These are phyloP conservation scores for Ganoderma multipileum DNA, from an alignment of 1,284 basidiomycete species.

Conservation along the genomic window DNA sequence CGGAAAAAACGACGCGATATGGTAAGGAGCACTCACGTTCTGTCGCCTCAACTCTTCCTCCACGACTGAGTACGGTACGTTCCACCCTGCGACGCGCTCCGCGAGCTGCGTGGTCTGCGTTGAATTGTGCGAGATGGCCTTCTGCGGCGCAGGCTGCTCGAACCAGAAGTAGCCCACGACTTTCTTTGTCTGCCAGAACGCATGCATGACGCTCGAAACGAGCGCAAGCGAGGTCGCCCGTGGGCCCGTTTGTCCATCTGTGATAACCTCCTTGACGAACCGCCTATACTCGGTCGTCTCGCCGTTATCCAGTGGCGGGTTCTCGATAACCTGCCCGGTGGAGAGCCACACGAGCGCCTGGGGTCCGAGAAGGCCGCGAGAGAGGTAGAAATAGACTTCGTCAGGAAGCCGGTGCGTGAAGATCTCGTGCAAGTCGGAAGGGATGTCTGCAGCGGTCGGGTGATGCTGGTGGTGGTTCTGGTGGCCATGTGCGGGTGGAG, in stretches of 20 bases:
- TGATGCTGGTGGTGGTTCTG: conserved; percentile 67
- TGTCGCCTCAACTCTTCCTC: conserved; percentile 96
- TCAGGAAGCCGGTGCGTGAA: conserved; percentile 96
- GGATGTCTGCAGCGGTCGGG: conserved; percentile 87
- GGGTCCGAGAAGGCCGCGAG: conserved; percentile 88
- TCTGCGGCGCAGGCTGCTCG: conserved; percentile 57
- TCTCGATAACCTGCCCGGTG: conserved; percentile 84
- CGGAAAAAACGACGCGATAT: conserved; percentile 9
- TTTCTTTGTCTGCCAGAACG: conserved; percentile 81
- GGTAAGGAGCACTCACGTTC: conserved; percentile 70
- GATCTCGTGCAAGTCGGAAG: conserved; percentile 91
- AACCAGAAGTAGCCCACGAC: conserved; percentile 83
- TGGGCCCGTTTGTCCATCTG: conserved; percentile 91
- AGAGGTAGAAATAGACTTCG: conserved; percentile 96
- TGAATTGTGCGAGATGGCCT: conserved; percentile 76
- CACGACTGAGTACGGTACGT: conserved; percentile 85
- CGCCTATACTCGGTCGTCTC: conserved; percentile 94
- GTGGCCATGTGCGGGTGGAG: conserved; percentile 55
- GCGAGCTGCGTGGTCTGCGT: conserved; percentile 85
- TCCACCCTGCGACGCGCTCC: conserved; percentile 92
- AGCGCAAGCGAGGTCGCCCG: conserved; percentile 90
- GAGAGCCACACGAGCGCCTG: conserved; percentile 93
- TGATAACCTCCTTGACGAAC: conserved; percentile 96
- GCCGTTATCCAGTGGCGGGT: conserved; percentile 92
- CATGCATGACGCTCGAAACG: conserved; percentile 78